Evolutionary conservation across 225 moss, liverwort and hornwort species (phyloP).

Genomic region (Pseudoscleropodium purum): DNA sequence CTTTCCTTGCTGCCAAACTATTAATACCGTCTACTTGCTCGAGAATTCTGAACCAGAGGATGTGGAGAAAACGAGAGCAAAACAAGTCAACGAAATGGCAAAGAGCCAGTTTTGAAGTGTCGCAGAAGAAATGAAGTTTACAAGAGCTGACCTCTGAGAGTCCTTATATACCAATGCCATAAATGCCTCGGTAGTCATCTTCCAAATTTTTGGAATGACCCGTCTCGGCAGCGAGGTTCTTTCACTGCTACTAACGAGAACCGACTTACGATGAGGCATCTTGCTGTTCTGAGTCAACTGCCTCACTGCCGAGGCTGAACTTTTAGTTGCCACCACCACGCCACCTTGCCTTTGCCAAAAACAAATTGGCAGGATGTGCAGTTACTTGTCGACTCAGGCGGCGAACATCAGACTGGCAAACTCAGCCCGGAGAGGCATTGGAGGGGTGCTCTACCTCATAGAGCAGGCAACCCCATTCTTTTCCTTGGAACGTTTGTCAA

Average conservation of each 20-base stretch:
- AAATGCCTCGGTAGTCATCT: neutral
- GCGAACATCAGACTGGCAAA: neutral
- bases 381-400: too few species aligned
- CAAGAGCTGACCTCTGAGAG: neutral
- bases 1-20: neutral
- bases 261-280: neutral
- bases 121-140: neutral
- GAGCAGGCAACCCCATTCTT: neutral
- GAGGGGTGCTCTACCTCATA: neutral
- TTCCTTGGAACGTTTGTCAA: neutral
- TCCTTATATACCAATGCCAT: neutral
- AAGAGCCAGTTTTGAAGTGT: neutral
- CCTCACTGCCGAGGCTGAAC: neutral
- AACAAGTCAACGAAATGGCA: neutral
- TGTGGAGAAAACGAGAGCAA: neutral
- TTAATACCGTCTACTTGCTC: neutral
- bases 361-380: neutral
- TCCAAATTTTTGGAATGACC: neutral
- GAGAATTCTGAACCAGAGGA: neutral
- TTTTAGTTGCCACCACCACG: too few species aligned
- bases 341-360: too few species aligned
- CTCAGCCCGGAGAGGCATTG: neutral
- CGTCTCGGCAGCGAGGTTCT: neutral
- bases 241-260: neutral
- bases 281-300: neutral